Conservation (phyloP, 1,284 basidiomycete species). For the Rhodotorula sp. region DNA sequence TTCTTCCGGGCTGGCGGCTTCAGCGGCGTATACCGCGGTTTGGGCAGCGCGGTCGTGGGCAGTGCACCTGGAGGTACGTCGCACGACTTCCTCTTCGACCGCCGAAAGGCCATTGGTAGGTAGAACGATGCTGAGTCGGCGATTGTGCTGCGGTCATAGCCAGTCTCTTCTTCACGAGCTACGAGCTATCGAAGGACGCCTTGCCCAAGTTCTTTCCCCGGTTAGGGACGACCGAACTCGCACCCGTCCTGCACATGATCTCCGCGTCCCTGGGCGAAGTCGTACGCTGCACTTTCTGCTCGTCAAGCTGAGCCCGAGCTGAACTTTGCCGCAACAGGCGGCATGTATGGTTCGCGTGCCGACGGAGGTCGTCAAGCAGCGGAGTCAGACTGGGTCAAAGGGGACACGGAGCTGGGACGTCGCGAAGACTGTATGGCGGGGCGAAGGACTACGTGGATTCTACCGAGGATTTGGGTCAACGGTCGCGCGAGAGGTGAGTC, state of each 20-base stretch:
- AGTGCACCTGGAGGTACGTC: constrained; percentile 89
- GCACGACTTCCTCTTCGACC: background rate
- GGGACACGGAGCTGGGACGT: constrained; percentile 54
- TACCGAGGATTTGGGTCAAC: constrained; percentile 77
- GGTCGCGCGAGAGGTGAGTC: constrained; percentile 69
- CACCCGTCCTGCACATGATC: constrained; percentile 49
- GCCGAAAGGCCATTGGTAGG: background rate
- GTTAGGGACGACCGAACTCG: constrained; percentile 17
- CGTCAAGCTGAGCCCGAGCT: background rate
- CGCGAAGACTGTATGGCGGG: constrained; percentile 48
- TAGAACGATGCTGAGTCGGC: background rate
- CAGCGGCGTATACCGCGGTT: constrained; percentile 85
- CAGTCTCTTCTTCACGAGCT: constrained; percentile 91
- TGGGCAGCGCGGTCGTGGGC: constrained; percentile 92
- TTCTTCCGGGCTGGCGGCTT: constrained; percentile 86
- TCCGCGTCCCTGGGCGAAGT: constrained; percentile 49
- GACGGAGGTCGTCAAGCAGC: constrained; percentile 88
- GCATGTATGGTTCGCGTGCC: constrained; percentile 92
- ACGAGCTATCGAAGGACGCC: constrained; percentile 79
- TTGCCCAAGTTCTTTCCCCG: constrained; percentile 53
- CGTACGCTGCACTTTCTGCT: constrained; percentile 25
- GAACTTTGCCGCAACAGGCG: constrained; percentile 54
- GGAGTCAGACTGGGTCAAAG: constrained; percentile 71
- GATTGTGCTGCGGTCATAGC: constrained; percentile 55
- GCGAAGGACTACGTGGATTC: constrained; percentile 64